These are phyloP conservation scores for Fomitopsis pinicola DNA, from an alignment of 1,284 basidiomycete species.

Conservation along the genomic window DNA sequence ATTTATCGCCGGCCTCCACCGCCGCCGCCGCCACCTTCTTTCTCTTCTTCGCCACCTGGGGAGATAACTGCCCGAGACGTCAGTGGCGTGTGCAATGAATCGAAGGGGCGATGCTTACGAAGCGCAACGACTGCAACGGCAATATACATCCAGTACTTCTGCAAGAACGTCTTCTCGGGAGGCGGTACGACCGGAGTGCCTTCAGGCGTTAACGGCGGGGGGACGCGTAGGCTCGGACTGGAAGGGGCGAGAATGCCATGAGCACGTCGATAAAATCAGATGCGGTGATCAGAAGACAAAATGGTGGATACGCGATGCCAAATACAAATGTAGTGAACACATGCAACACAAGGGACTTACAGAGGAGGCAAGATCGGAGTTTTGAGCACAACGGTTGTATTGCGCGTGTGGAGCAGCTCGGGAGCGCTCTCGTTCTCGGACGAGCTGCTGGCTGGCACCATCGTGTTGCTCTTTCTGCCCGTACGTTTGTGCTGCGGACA, in stretches of 20 bases:
- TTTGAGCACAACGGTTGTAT: conserved; percentile 51
- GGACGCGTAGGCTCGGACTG: conserved; percentile 63
- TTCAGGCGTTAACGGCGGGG: conserved; percentile 60
- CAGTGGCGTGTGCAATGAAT: not conserved
- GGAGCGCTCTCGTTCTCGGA: not conserved
- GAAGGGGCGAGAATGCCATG: conserved; percentile 1
- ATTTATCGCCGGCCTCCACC: not conserved
- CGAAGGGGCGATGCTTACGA: conserved; percentile 38
- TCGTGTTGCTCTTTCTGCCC: conserved; percentile 22
- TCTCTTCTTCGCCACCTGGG: conserved; percentile 5
- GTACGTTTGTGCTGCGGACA: conserved; percentile 41
- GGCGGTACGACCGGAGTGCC: conserved; percentile 59
- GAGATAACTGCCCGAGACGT: not conserved
- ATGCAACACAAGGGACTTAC: conserved; percentile 35
- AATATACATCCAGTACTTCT: conserved; percentile 90
- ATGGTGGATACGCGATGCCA: not conserved
- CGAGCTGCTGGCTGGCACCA: conserved; percentile 16
- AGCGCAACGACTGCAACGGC: conserved; percentile 54
- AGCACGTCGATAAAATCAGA: not conserved
- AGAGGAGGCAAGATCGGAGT: conserved; percentile 48
- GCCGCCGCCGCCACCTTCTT: not conserved
- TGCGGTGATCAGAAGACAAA: not conserved
- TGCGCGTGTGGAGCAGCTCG: conserved; percentile 33
- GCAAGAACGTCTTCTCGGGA: conserved; percentile 71
- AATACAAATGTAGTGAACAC: not conserved